These are phyloP conservation scores for Xylaria castorea DNA, from an alignment of 495 filamentous ascomycete species.

Conservation along the genomic window DNA sequence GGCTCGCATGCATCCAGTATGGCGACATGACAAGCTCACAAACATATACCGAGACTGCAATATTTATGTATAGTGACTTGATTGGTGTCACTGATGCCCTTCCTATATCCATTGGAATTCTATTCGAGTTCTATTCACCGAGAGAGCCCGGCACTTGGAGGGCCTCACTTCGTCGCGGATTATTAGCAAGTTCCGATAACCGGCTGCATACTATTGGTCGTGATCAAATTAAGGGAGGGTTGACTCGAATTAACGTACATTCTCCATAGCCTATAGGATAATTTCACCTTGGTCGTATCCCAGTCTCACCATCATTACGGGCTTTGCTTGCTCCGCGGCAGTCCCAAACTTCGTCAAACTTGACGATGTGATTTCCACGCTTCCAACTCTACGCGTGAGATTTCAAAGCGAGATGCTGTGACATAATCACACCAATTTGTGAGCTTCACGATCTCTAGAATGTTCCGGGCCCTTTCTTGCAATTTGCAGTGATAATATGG, in stretches of 20 bases:
- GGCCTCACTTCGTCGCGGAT: neutral
- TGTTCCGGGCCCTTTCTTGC: too few species aligned
- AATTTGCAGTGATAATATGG: too few species aligned
- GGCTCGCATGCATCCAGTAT: neutral
- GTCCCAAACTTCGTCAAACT: neutral
- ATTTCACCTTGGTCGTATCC: neutral
- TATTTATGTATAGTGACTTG: neutral
- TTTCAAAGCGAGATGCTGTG: neutral
- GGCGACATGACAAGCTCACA: neutral
- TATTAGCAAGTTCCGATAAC: neutral
- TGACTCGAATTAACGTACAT: neutral
- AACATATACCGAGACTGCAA: neutral
- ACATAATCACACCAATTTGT: neutral
- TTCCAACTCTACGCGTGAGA: neutral
- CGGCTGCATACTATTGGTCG: slow-evolving; percentile 13
- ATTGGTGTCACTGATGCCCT: neutral
- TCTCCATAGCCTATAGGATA: slow-evolving; percentile 19
- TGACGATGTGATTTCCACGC: neutral
- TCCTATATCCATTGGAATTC: neutral
- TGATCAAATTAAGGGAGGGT: neutral
- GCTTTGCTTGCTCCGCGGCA: neutral
- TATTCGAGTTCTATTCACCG: neutral
- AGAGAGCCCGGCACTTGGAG: neutral
- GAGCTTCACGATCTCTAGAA: too few species aligned
- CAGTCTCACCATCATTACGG: neutral